Percentiles rank a stretch among this genome's conserved stretches.
Conservation (phyloP, 441 rosid genomes). For the Populus hybrid region DNA sequence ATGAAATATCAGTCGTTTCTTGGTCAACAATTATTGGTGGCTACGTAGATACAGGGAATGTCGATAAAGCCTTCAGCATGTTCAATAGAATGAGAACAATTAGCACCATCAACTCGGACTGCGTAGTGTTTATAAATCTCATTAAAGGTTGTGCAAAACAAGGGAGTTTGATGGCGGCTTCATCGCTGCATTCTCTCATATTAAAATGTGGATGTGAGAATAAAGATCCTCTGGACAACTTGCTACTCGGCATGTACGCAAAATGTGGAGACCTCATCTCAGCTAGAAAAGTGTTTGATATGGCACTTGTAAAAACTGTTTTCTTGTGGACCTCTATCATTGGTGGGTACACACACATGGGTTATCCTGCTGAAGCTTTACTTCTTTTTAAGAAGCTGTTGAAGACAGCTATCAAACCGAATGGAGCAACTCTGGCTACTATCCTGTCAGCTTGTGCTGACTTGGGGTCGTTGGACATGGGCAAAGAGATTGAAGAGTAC, state of each 20-base stretch:
- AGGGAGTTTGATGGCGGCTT: constrained; percentile 22
- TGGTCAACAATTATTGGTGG: constrained; percentile 32
- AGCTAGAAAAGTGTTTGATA: constrained; percentile 50
- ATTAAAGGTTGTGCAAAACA: constrained; percentile 21
- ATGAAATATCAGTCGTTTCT: constrained; percentile 24
- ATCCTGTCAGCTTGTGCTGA: constrained; percentile 66
- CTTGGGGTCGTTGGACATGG: constrained; percentile 56
- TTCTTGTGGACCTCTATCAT: constrained; percentile 80
- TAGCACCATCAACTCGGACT: constrained; percentile 10
- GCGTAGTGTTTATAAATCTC: constrained; percentile 22
- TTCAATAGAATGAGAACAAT: constrained; percentile 25
- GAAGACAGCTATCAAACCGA: constrained; percentile 37
- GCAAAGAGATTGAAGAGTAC: constrained; percentile 61
- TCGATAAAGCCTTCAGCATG: constrained; percentile 23
- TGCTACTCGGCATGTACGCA: constrained; percentile 62
- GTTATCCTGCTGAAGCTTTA: constrained; percentile 52
- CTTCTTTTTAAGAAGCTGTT: constrained; percentile 49
- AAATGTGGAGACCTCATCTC: constrained; percentile 58
- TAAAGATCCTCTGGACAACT: constrained; percentile 53
- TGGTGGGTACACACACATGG: constrained; percentile 50
- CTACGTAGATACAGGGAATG: constrained; percentile 18
- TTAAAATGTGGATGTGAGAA: constrained; percentile 41
- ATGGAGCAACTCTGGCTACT: constrained; percentile 69
- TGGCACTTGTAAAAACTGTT: constrained; percentile 36
- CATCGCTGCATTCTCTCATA: constrained; percentile 46